Percentiles rank a stretch among this genome's conserved stretches.
phyloP scores from a whole-genome alignment of 495 filamentous ascomycete genomes.

The Astrocystis sublimbata region DNA sequence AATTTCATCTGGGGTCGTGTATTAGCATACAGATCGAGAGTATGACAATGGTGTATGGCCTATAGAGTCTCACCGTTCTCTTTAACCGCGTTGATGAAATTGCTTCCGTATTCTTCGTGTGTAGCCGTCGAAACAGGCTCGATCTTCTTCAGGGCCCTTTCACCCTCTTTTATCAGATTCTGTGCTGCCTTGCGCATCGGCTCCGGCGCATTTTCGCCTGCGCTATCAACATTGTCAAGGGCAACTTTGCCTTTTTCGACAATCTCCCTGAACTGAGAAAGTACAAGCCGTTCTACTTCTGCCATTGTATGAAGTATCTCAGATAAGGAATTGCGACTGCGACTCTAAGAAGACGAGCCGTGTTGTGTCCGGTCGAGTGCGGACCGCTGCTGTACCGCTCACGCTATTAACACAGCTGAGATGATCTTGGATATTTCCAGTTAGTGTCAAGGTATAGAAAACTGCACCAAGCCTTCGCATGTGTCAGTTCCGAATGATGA shows the following conservation, averaged over 20 bases:
- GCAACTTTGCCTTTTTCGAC: conserved; percentile 42
- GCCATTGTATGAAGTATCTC: conserved; percentile 24
- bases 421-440: too few species aligned
- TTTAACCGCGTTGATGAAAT: conserved; percentile 44
- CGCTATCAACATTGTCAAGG: conserved; percentile 38
- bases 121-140: conserved; percentile 44
- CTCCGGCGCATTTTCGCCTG: conserved; percentile 29
- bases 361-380: background rate
- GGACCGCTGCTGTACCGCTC: background rate
- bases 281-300: conserved; percentile 40
- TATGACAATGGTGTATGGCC: background rate
- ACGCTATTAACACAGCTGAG: background rate
- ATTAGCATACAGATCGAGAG: conserved; percentile 1
- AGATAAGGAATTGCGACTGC: background rate
- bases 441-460: background rate
- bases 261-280: conserved; percentile 43
- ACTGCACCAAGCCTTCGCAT: conserved; percentile 4
- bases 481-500: background rate
- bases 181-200: conserved; percentile 46
- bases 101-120: conserved; percentile 40
- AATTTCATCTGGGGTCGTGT: conserved; percentile 38
- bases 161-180: conserved; percentile 40
- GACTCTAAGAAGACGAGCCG: background rate
- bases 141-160: conserved; percentile 45
- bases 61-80: conserved; percentile 38